Base-by-base conservation (phyloP, 768 basidiomycete genomes). In the Kwoniella europaea region DNA sequence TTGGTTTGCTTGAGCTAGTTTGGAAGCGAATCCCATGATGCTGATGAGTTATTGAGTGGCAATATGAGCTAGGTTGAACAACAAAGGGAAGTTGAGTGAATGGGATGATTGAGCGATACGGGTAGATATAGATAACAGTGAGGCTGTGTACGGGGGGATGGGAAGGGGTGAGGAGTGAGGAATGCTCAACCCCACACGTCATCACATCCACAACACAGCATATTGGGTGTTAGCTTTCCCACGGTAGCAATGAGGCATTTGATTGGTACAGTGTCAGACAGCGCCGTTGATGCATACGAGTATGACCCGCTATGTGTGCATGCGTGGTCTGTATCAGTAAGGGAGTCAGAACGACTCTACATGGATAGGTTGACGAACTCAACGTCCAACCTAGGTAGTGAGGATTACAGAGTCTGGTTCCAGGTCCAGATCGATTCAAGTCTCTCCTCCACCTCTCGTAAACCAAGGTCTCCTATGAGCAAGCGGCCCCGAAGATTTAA, bases 11-110 rank as follows among this genome's bases (percentile, higher is more conserved):
- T 76, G 73, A 62, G 68, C 53, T 22, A 74, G 63, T 62, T 74
- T 74, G 46, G 70, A 65, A 29, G 73, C 73, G 70, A 74, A 74
- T 16, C 73, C 73, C 73, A 74, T 74, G 12, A 52, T 68, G 46
- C 12, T 50, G 46, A 50, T 15, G 46, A 50, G 46, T 50, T 50
- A 10, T 50, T 18, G 46, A 50, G 46, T 50, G 46, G 46, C 46
- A 18, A 50, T 50, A 50, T 50, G 46, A 50, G 46, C 18, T 35
- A 35, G 3, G 35, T 35, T 35, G 35, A 10, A 50, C 18, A 50
- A 50, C 46, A 50, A 50, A 50, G 46, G 46, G 46, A 50, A 50
- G 46, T 15, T 50, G 46, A 15, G 27, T 27, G 27, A 27, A 27
- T 27, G 27, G 27, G 27, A 50, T 44, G 10, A 6, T 35, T 18